Percentiles rank a stretch among this genome's conserved stretches.
Conservation (phyloP, 208 protist species). For the Wallacemonas rigidus region DNA sequence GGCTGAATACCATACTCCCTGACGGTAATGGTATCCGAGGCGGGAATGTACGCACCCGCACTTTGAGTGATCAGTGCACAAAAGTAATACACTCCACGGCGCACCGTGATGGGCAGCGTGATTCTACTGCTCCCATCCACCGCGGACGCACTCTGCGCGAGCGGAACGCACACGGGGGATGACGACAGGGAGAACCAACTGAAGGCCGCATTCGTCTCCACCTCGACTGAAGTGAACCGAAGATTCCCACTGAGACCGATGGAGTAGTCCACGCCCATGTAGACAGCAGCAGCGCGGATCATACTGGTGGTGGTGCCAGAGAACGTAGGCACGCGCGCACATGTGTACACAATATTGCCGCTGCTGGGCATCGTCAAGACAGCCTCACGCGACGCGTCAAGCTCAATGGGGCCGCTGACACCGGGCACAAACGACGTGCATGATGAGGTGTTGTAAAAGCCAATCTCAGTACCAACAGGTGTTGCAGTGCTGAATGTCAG, state of each 20-base stretch:
- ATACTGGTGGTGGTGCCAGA: slow-evolving; percentile 19
- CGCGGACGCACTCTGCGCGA: slow-evolving; percentile 40
- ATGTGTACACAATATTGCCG: slow-evolving; percentile 37
- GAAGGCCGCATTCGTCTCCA: slow-evolving; percentile 27
- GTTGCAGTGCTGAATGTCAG: slow-evolving; percentile 42
- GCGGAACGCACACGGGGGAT: slow-evolving; percentile 34
- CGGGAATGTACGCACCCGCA: slow-evolving; percentile 51
- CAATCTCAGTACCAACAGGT: slow-evolving; percentile 44
- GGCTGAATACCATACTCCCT: slow-evolving; percentile 68
- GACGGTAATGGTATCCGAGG: slow-evolving; percentile 32
- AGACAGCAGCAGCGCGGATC: slow-evolving; percentile 30
- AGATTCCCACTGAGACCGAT: slow-evolving; percentile 34
- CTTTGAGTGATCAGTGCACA: slow-evolving; percentile 34
- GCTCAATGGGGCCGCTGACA: background rate
- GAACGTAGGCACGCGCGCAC: slow-evolving; percentile 37
- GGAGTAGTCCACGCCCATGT: slow-evolving; percentile 28
- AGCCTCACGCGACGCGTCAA: slow-evolving; percentile 18
- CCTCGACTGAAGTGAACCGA: slow-evolving; percentile 39
- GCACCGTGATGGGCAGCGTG: slow-evolving; percentile 41
- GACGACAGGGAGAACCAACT: slow-evolving; percentile 42
- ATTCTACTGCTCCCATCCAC: slow-evolving; percentile 12
- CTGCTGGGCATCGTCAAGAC: slow-evolving; percentile 16
- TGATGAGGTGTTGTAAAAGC: slow-evolving; percentile 36
- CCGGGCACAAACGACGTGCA: slow-evolving; percentile 25
- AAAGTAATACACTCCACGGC: slow-evolving; percentile 62